Evolutionary conservation across 2,329 filamentous ascomycete genomes (phyloP).

Genomic region (Hypomyces rosellus): DNA sequence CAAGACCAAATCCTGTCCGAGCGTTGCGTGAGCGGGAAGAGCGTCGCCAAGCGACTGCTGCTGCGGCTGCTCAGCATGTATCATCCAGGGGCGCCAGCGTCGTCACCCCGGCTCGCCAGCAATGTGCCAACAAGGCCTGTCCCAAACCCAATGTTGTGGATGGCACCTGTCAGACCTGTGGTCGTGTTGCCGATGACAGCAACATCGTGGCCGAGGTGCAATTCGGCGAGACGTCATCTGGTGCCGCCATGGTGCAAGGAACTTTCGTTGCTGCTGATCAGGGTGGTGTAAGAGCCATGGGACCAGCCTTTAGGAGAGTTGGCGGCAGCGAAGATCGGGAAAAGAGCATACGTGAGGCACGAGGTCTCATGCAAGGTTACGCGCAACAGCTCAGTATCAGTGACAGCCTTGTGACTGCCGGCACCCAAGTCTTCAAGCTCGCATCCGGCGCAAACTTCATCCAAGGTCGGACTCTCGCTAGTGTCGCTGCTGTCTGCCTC

Average conservation of each 20-base stretch:
- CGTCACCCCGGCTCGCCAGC: conserved; percentile 30
- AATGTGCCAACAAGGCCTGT: conserved; percentile 55
- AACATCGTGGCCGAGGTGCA: conserved; percentile 89
- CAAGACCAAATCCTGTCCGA: conserved; percentile 41
- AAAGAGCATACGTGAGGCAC: conserved; percentile 53
- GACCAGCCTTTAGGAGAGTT: conserved; percentile 54
- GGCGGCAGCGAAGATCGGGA: conserved; percentile 54
- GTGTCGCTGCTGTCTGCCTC: conserved; percentile 83
- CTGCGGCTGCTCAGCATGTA: conserved; percentile 21
- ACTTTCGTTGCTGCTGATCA: conserved; percentile 83
- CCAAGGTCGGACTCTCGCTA: conserved; percentile 76
- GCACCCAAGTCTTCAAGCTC: conserved; percentile 69
- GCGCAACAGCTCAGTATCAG: conserved; percentile 53
- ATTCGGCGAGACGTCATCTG: conserved; percentile 81
- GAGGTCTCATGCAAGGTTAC: conserved; percentile 56
- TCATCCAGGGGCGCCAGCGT: conserved; percentile 27
- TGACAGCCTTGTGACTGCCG: conserved; percentile 57
- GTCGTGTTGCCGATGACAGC: conserved; percentile 74
- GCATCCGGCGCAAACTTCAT: conserved; percentile 71
- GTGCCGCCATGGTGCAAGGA: conserved; percentile 85
- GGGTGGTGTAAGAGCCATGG: conserved; percentile 64
- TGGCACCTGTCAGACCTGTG: conserved; percentile 75
- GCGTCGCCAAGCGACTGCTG: conserved; percentile 32
- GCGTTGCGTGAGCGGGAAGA: conserved; percentile 48
- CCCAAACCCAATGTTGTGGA: conserved; percentile 56